Evolutionary conservation across 106 monocot genomes (phyloP).

Genomic region (Phalaenopsis equestris): DNA sequence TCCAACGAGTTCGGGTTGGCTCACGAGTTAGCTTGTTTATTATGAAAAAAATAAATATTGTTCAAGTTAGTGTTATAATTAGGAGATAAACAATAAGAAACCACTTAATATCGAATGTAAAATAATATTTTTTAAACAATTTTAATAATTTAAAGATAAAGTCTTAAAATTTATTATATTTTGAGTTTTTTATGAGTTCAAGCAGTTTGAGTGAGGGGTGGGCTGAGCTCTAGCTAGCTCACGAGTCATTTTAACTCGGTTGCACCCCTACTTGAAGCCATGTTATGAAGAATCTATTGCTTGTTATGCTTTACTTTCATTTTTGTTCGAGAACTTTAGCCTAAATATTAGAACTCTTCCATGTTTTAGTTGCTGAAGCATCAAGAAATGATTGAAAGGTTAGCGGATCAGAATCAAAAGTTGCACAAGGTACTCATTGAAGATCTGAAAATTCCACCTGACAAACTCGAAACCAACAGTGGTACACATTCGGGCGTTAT

Average conservation of each 20-base stretch:
- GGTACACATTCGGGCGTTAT: not conserved
- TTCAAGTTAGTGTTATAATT: too few relatives aligned
- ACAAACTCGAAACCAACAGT: constrained; percentile 23
- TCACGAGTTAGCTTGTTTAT: too few relatives aligned
- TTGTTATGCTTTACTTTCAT: not conserved
- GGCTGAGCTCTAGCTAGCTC: not conserved
- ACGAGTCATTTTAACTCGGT: too few relatives aligned
- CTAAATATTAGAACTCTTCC: not conserved
- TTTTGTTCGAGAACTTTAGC: not conserved
- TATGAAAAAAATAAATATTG: too few relatives aligned
- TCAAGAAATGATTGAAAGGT: constrained; percentile 49
- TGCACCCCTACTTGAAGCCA: not conserved
- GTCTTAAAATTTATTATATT: too few relatives aligned
- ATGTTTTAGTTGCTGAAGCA: constrained; percentile 50
- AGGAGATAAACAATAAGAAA: too few relatives aligned
- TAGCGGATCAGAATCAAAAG: constrained; percentile 54
- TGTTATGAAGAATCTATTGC: not conserved
- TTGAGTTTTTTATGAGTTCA: too few relatives aligned
- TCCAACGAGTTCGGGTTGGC: too few relatives aligned
- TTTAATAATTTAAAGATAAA: too few relatives aligned
- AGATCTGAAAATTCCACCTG: constrained; percentile 48
- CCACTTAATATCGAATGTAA: too few relatives aligned
- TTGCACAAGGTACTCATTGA: constrained; percentile 51
- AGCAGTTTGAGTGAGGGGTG: too few relatives aligned
- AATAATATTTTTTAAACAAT: too few relatives aligned